Base-by-base conservation (phyloP, 352 stramenopile species). In the Detonula confervacea region DNA sequence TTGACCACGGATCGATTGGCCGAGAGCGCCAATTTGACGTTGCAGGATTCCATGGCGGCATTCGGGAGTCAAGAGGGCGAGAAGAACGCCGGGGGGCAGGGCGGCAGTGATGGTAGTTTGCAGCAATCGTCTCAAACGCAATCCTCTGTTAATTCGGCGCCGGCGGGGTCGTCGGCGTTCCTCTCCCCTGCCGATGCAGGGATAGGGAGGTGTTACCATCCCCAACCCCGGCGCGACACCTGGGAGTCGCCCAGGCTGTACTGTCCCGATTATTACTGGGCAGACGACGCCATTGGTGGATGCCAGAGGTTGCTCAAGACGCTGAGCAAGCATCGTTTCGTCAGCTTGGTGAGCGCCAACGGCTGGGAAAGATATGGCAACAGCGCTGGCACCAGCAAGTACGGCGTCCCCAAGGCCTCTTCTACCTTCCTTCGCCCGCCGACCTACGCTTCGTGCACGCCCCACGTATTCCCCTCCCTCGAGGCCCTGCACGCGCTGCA, bases 221-320 rank as follows among this genome's bases (percentile, higher is more conserved):
- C 78, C 20, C 56, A 85, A 39, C 73, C 67, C 55, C 57, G 73
- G 52, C 52, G 62, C 16, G 84, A 88, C 69, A 92, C 86, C 47
- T 94, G 89, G 89, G 89, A 94, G 80, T 88, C 83, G 27, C 69
- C 85, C 1, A 69, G 86, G 25, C 61, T 94, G 6, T 77, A 87
- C 64, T 93, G 87, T 79, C 87, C 87, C 1, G 89, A 94, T 73
- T 90, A 92, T 80, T 79, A 77, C 1, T 94, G 89, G 89, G 89
- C 85, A 2, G 87, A 94, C 51, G 89, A 92, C 74, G 66, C 73
- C 5, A 87, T 88, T 47, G 54, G 33, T 18, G 61, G 51, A 37
- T 88, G 77, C 74, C 87, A 92, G 62, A 63, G 84, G 60, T 73
- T 88, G 57, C 51, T 92, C 12, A 80, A 72, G 35, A 70, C 56